These are phyloP conservation scores for Amoebophrya sp. DNA, from an alignment of 169 alveolate genomes.

Conservation along the genomic window DNA sequence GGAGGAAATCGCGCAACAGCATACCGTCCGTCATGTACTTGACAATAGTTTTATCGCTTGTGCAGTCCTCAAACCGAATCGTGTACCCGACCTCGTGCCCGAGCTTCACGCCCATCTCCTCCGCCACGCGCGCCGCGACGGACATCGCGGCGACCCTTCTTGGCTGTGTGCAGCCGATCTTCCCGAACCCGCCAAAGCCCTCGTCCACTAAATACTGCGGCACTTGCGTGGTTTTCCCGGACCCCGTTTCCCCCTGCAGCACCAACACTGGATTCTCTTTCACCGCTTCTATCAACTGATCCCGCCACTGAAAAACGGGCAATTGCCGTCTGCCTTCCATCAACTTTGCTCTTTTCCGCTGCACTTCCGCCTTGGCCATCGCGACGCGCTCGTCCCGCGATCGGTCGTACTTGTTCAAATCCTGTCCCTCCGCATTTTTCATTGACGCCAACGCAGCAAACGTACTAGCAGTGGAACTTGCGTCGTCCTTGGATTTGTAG, in stretches of 20 bases:
- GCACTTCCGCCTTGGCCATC: not conserved
- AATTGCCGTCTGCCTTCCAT: not conserved
- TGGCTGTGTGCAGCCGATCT: constrained; percentile 98
- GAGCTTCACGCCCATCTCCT: constrained; percentile 86
- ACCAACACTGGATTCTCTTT: constrained; percentile 72
- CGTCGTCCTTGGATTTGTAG: not conserved
- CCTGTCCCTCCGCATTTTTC: not conserved
- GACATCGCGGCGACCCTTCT: constrained; percentile 99
- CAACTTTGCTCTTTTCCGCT: not conserved
- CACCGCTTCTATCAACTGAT: not conserved
- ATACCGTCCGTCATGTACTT: constrained; percentile 99
- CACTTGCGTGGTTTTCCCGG: constrained; percentile 98
- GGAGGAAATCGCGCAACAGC: constrained; percentile 91
- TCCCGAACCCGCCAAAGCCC: constrained; percentile 91
- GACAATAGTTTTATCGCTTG: constrained; percentile 86
- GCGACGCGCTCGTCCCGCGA: not conserved
- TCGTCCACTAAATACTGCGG: constrained; percentile 64
- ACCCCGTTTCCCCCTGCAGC: constrained; percentile 98
- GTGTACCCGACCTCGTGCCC: constrained; percentile 89
- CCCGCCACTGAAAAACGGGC: not conserved
- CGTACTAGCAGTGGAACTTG: not conserved
- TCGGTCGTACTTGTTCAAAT: not conserved
- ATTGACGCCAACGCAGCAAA: not conserved
- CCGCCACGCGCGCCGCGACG: constrained; percentile 96
- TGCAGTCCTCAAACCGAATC: constrained; percentile 96